A percentile compares a stretch with the other conserved stretches of the same genome.
Conservation (phyloP, 108 stramenopile species). For the Epithemia pelagica region DNA sequence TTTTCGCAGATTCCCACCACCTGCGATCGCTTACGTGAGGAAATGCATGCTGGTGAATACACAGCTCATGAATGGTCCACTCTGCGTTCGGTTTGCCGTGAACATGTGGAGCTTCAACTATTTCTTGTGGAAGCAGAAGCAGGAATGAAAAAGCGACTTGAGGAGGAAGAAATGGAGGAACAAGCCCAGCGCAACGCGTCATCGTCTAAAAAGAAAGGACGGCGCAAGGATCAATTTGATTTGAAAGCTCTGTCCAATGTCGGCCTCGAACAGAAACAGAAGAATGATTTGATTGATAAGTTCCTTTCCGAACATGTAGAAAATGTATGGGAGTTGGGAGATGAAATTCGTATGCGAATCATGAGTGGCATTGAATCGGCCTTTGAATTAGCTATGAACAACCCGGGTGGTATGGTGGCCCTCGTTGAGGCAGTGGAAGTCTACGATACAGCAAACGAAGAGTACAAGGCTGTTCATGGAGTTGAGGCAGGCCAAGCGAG, state of each 20-base stretch:
- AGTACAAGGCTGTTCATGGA: conserved; percentile 57
- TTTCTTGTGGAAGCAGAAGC: conserved; percentile 82
- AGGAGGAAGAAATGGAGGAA: conserved; percentile 29
- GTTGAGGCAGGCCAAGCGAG: conserved; percentile 30
- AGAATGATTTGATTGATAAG: conserved; percentile 64
- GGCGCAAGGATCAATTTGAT: conserved; percentile 5
- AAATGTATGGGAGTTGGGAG: conserved; percentile 90
- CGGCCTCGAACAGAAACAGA: conserved; percentile 21
- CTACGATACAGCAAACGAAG: conserved; percentile 70
- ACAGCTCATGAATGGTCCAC: conserved; percentile 78
- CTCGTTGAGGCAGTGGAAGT: conserved; percentile 85
- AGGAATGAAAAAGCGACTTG: conserved; percentile 71
- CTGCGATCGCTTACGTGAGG: conserved; percentile 80
- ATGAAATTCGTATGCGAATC: conserved; percentile 81
- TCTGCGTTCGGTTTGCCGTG: conserved; percentile 67
- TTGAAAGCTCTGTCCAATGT: conserved; percentile 4
- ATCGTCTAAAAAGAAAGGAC: neutral
- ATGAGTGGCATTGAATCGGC: conserved; percentile 70
- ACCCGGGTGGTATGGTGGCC: conserved; percentile 86
- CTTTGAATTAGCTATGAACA: conserved; percentile 77
- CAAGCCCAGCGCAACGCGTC: neutral
- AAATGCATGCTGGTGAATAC: conserved; percentile 77
- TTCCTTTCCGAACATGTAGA: conserved; percentile 80
- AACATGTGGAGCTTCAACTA: conserved; percentile 85
- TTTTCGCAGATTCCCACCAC: conserved; percentile 77